A percentile compares a stretch with the other conserved stretches of the same genome.
phyloP scores from a whole-genome alignment of 169 alveolate genomes.

The Plasmodium knowlesi region DNA sequence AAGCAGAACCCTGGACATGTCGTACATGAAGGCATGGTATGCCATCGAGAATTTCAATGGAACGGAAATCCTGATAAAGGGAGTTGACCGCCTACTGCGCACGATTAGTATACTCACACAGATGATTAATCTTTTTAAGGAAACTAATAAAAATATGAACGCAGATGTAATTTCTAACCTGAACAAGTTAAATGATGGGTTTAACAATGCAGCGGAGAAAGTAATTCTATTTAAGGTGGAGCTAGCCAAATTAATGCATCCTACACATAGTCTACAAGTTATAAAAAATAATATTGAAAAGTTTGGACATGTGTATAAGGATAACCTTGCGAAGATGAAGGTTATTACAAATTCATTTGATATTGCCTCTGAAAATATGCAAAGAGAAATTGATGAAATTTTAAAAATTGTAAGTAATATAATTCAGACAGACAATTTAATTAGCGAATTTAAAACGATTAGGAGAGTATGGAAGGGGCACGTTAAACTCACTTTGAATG shows the following conservation, averaged over 20 bases:
- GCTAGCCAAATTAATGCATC: conserved; percentile 16
- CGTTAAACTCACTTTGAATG: not conserved
- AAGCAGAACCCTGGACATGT: not conserved
- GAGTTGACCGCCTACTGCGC: not conserved
- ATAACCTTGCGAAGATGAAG: not conserved
- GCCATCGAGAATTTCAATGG: conserved; percentile 15
- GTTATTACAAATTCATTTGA: not conserved
- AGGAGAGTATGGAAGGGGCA: conserved; percentile 16
- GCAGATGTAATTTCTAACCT: not conserved
- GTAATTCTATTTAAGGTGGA: not conserved
- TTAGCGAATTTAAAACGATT: conserved; percentile 14
- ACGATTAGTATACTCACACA: not conserved
- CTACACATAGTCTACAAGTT: not conserved
- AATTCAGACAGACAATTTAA: conserved; percentile 2
- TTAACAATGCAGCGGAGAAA: not conserved
- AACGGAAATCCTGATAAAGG: not conserved
- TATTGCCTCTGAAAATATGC: conserved; percentile 12
- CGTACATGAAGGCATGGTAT: conserved; percentile 11
- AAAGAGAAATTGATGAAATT: conserved; percentile 17
- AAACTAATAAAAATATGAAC: conserved; percentile 6
- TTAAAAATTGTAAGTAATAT: conserved; percentile 3
- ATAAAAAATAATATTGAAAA: conserved; percentile 19
- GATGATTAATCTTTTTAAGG: not conserved
- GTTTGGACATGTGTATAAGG: conserved; percentile 24
- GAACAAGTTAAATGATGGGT: not conserved